phyloP scores from a whole-genome alignment of 371 early-diverging fungal species.

The Lichtheimia ornata region DNA sequence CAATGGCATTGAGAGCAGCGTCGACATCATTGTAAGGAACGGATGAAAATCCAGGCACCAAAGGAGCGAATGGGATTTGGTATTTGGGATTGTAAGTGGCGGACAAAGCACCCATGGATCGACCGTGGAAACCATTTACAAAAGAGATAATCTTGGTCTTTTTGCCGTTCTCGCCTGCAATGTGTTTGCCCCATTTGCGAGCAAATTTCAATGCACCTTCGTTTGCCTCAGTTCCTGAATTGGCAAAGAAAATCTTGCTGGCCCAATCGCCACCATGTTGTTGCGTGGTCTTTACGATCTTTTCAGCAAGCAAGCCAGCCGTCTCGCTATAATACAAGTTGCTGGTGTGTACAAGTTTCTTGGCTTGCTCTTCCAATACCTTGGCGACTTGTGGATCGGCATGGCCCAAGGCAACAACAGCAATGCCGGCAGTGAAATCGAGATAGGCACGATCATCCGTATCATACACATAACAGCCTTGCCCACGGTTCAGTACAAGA shows the following conservation, averaged over 20 bases:
- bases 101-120: conserved; percentile 90
- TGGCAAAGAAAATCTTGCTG: conserved; percentile 80
- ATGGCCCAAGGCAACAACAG: conserved; percentile 91
- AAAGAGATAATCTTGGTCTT: conserved; percentile 78
- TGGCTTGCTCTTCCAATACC: conserved; percentile 76
- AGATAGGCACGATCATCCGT: conserved; percentile 71
- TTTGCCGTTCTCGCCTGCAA: conserved; percentile 28
- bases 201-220: conserved; percentile 94
- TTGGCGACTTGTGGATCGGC: conserved; percentile 69
- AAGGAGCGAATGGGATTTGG: conserved; percentile 88
- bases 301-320: conserved; percentile 73
- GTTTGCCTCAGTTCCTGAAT: conserved; percentile 93
- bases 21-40: conserved; percentile 73
- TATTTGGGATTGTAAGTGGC: conserved; percentile 91
- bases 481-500: conserved; percentile 69
- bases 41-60: conserved; percentile 82
- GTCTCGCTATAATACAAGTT: conserved; percentile 86
- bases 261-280: conserved; percentile 48
- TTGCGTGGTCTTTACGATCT: conserved; percentile 64
- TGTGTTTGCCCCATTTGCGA: conserved; percentile 80
- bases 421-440: conserved; percentile 90
- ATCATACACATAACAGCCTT: conserved; percentile 80
- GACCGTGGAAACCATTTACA: conserved; percentile 91
- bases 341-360: conserved; percentile 75
- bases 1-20: conserved; percentile 57